These are phyloP conservation scores for Apiospora pterosperma DNA, from an alignment of 2,329 filamentous ascomycete species.

Conservation along the genomic window DNA sequence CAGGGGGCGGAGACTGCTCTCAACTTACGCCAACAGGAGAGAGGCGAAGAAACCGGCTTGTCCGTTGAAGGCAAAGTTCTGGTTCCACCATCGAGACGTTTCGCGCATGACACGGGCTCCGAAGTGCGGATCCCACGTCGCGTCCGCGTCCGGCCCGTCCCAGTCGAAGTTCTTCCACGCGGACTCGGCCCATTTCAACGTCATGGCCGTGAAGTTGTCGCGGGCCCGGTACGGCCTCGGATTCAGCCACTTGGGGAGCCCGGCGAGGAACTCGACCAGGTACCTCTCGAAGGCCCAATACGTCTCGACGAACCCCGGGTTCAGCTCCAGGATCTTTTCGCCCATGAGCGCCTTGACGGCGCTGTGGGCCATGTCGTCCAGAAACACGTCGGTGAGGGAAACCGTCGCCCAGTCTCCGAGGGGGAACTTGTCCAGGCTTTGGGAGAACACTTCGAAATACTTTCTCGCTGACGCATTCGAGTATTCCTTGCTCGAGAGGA, in stretches of 20 bases:
- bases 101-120: conserved; percentile 20
- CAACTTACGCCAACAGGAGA: conserved; percentile 12
- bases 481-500: conserved; percentile 11
- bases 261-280: conserved; percentile 16
- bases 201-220: conserved; percentile 14
- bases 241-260: conserved; percentile 19
- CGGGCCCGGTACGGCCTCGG: conserved; percentile 12
- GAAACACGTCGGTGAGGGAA: conserved; percentile 15
- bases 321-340: conserved; percentile 16
- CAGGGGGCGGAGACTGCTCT: neutral
- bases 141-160: conserved; percentile 10
- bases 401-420: conserved; percentile 17
- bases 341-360: conserved; percentile 21
- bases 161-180: conserved; percentile 16
- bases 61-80: conserved; percentile 12
- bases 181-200: conserved; percentile 8
- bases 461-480: conserved; percentile 6
- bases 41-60: neutral
- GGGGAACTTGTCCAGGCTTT: conserved; percentile 10
- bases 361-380: conserved; percentile 16
- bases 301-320: conserved; percentile 19
- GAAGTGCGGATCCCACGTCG: conserved; percentile 25
- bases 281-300: conserved; percentile 23
- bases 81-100: conserved; percentile 16
- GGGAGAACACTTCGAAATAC: conserved; percentile 13